A percentile compares a stretch with the other conserved stretches of the same genome.
These are phyloP conservation scores for Poa annua DNA, from an alignment of 176 grass and related monocot genomes.

Conservation along the genomic window DNA sequence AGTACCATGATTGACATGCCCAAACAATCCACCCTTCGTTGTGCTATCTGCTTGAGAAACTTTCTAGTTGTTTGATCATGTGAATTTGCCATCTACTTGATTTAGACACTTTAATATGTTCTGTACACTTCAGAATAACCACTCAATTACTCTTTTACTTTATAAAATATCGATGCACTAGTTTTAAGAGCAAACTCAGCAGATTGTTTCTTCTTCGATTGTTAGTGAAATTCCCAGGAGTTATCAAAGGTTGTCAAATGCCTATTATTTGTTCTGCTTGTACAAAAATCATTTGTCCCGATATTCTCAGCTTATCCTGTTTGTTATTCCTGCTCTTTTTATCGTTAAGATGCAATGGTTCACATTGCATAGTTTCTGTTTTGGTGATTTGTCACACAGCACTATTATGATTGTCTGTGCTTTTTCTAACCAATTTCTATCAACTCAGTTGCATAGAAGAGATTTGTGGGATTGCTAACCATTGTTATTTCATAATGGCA, in stretches of 20 bases:
- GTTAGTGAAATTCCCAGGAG: not conserved
- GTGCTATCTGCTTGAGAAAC: not conserved
- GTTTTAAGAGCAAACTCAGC: not conserved
- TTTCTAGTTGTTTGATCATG: too few relatives aligned
- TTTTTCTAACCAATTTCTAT: not conserved
- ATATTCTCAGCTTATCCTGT: slow-evolving; percentile 14
- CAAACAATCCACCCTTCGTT: not conserved
- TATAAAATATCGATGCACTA: not conserved
- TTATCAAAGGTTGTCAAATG: slow-evolving; percentile 4
- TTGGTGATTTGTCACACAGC: not conserved
- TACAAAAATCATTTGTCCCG: not conserved
- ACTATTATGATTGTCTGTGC: not conserved
- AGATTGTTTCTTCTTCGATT: not conserved
- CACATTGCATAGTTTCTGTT: slow-evolving; percentile 22
- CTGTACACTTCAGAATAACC: not conserved
- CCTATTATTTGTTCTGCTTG: not conserved
- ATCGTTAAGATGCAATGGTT: not conserved
- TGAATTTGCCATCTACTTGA: not conserved
- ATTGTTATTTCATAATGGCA: slow-evolving; percentile 46
- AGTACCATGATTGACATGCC: slow-evolving; percentile 1
- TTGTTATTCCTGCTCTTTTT: slow-evolving; percentile 17
- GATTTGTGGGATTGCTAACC: slow-evolving; percentile 35
- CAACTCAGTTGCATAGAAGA: not conserved
- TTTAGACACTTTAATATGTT: slow-evolving; percentile 22
- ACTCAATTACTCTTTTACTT: not conserved